Evolutionary conservation across 495 filamentous ascomycete species (phyloP).

Genomic region (Aspergillus conjunctus): DNA sequence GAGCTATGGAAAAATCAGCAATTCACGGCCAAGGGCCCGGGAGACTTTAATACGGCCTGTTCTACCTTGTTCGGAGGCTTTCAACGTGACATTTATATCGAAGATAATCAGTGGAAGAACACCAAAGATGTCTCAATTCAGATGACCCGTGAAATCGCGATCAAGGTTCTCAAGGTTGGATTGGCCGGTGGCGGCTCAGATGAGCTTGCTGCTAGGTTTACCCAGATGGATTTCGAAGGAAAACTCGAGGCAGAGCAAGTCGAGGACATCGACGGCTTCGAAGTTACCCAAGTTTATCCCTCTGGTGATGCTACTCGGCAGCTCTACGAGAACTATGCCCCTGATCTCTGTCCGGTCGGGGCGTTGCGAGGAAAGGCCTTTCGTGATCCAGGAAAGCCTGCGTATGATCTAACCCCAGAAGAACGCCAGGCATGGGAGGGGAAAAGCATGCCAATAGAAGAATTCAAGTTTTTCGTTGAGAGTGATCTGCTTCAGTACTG

Average conservation of each 20-base stretch:
- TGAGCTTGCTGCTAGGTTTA: slow-evolving; percentile 37
- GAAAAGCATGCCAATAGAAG: slow-evolving; percentile 28
- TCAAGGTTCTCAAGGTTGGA: slow-evolving; percentile 46
- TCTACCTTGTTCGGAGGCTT: slow-evolving; percentile 61
- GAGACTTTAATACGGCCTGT: slow-evolving; percentile 71
- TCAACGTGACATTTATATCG: slow-evolving; percentile 38
- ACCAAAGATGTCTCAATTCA: slow-evolving; percentile 26
- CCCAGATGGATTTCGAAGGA: slow-evolving; percentile 23
- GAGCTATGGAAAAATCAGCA: slow-evolving; percentile 63
- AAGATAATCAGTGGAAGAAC: slow-evolving; percentile 29
- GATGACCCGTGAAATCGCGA: slow-evolving; percentile 42
- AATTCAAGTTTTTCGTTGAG: slow-evolving; percentile 70
- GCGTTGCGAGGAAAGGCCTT: slow-evolving; percentile 47
- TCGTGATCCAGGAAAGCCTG: slow-evolving; percentile 38
- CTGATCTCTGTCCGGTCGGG: slow-evolving; percentile 47
- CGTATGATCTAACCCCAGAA: slow-evolving; percentile 47
- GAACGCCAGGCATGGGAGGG: slow-evolving; percentile 37
- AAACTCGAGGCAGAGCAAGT: slow-evolving; percentile 36
- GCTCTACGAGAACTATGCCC: slow-evolving; percentile 46
- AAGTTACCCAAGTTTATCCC: slow-evolving; percentile 52
- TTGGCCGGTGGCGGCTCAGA: slow-evolving; percentile 46
- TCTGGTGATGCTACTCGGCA: slow-evolving; percentile 39
- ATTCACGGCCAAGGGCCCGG: slow-evolving; percentile 58
- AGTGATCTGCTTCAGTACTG: slow-evolving; percentile 60
- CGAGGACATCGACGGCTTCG: slow-evolving; percentile 56